phyloP scores from a whole-genome alignment of 306 rosid genomes.

The Citrullus amarus region DNA sequence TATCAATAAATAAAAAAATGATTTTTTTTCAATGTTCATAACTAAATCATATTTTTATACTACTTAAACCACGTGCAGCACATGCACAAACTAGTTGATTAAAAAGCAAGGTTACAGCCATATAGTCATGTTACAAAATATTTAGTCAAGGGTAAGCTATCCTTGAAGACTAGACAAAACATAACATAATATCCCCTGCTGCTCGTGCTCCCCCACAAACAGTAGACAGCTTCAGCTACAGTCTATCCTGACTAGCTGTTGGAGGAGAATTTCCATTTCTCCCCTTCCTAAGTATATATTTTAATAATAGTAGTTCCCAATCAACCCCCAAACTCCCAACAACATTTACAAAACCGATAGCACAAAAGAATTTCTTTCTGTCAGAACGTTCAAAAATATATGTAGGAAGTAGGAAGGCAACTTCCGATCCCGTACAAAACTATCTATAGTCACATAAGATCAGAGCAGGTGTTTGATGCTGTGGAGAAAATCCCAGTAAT shows the following conservation, averaged over 20 bases:
- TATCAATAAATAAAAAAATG: too few relatives aligned
- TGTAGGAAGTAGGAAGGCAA: background rate
- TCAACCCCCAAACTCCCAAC: background rate
- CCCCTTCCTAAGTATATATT: background rate
- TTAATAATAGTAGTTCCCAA: background rate
- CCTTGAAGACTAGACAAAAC: background rate
- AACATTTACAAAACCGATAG: background rate
- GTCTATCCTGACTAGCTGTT: background rate
- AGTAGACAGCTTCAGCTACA: background rate
- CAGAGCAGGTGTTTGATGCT: background rate
- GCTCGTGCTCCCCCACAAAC: background rate
- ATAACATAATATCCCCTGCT: background rate
- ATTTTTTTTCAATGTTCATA: too few relatives aligned
- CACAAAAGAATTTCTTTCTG: background rate
- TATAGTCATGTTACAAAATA: background rate
- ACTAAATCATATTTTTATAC: too few relatives aligned
- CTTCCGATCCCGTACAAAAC: background rate
- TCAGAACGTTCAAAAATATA: background rate
- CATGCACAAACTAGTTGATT: too few relatives aligned
- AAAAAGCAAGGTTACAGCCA: background rate
- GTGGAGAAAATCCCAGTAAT: slow-evolving; percentile 41
- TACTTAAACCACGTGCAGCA: too few relatives aligned
- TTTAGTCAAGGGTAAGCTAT: background rate
- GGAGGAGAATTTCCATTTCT: background rate
- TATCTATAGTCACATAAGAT: background rate